Conservation (phyloP, 306 rosid species). For the Canavalia gladiata region DNA sequence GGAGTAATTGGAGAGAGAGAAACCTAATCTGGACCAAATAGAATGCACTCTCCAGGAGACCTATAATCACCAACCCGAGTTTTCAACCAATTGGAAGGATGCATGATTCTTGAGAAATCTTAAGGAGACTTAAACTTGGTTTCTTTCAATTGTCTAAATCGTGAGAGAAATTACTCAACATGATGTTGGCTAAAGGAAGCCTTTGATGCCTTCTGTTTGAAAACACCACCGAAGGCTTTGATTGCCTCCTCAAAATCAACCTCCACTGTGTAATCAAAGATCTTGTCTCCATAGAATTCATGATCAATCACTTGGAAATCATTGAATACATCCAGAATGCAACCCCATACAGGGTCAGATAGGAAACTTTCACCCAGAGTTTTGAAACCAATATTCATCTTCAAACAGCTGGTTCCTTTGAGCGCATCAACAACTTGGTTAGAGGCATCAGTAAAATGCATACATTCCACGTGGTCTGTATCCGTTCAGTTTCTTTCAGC, state of each 20-base stretch:
- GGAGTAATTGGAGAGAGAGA: conserved; percentile 56
- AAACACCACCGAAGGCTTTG: conserved; percentile 47
- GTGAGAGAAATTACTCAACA: conserved; percentile 56
- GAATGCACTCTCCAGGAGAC: conserved; percentile 64
- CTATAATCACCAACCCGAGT: conserved; percentile 57
- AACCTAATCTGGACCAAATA: conserved; percentile 64
- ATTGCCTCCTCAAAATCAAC: conserved; percentile 64
- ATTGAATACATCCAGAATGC: conserved; percentile 60
- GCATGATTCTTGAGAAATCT: conserved; percentile 36
- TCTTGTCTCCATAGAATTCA: conserved; percentile 51
- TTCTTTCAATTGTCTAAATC: conserved; percentile 47
- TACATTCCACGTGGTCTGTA: conserved; percentile 39
- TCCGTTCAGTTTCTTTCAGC: too few species aligned
- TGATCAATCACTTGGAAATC: conserved; percentile 61
- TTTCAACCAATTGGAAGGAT: conserved; percentile 60
- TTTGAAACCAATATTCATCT: conserved; percentile 62
- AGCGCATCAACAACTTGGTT: conserved; percentile 46
- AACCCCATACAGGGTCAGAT: conserved; percentile 58
- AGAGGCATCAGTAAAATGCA: not conserved
- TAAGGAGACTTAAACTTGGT: conserved; percentile 32
- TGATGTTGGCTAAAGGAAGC: conserved; percentile 45
- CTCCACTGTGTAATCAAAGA: conserved; percentile 37
- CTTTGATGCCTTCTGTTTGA: conserved; percentile 47
- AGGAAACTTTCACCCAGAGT: conserved; percentile 56
- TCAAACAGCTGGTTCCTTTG: conserved; percentile 54